Evolutionary conservation across 441 rosid genomes (phyloP), one percentile per base, ranked within the genome.

Genomic region (Bruguiera hainesii): DNA sequence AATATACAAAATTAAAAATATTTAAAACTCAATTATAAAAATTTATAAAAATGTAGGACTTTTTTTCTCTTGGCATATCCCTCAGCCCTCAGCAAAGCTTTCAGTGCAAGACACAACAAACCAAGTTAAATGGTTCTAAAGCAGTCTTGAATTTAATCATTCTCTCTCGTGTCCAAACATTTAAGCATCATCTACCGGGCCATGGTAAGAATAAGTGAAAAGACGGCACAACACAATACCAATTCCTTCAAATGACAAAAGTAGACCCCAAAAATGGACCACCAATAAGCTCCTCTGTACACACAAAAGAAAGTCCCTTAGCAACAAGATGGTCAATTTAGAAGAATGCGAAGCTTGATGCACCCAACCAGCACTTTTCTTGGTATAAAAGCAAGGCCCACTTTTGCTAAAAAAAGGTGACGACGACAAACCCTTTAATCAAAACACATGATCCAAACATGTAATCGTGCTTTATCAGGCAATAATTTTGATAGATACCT

Each of bases 401-500:
- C 74, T 65, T 71, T 66, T 10, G 57, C 35, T 26, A 2, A 19
- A 69, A 75, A 82, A 78, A 73, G 72, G 67, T 63, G 66, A 76
- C 25, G 64, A 50, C 61, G 83, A 80, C 86, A 71, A 49, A 73
- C 31, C 75, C 70, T 60, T 78, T 72, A 72, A 50, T 71, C 66
- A 78, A 56, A 57, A 51, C 69, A 57, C 64, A 77, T 42, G 73
- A 73, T 66, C 75, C 70, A 66, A 53, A 68, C 64, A 28, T 60
- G 57, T 58, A 65, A 67, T 69, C 60, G 49, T 64, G 21, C 71
- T 49, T 62, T 72, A 65, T 49, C 56, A 20, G 63, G 23, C 46
- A 68, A 60, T 49, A 55, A 66, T 13, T 42, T 20, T 53, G 29
- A 23, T 21, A 66, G 42, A 72, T 57, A 76, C 74, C 73, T 67